Evolutionary conservation across 2,329 filamentous ascomycete genomes (phyloP).

Genomic region (Neurospora sp.): DNA sequence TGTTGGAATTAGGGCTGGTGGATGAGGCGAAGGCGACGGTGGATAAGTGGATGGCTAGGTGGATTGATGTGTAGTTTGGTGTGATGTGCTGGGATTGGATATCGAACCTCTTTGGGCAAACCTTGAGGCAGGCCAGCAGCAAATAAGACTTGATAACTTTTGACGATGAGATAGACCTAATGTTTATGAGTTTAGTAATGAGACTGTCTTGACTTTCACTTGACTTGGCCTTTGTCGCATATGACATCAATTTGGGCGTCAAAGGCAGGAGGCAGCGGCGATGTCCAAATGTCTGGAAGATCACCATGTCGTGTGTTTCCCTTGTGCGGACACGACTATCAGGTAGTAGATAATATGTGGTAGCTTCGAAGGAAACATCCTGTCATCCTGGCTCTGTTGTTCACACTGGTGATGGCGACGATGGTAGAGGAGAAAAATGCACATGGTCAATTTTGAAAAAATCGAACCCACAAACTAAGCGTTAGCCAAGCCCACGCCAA

Average conservation of each 20-base stretch:
- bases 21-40: slow-evolving; percentile 58
- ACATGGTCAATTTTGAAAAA: not conserved
- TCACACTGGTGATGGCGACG: not conserved
- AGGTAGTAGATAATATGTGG: no score
- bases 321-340: no score
- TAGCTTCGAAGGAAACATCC: not conserved
- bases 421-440: not conserved
- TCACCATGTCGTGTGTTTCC: no score
- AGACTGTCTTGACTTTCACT: not conserved
- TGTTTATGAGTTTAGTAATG: not conserved
- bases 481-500: not conserved
- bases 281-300: no score
- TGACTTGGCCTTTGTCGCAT: not conserved
- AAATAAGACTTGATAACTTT: not conserved
- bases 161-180: not conserved
- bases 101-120: not conserved
- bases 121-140: not conserved
- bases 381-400: not conserved
- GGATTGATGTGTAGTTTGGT: slow-evolving; percentile 37
- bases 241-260: no score
- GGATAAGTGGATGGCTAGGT: slow-evolving; percentile 59
- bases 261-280: no score
- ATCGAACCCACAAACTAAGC: not conserved
- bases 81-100: not conserved
- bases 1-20: slow-evolving; percentile 55